These are phyloP conservation scores for Sphaerulina vaccinii DNA, from an alignment of 2,329 filamentous ascomycete species.

Conservation along the genomic window DNA sequence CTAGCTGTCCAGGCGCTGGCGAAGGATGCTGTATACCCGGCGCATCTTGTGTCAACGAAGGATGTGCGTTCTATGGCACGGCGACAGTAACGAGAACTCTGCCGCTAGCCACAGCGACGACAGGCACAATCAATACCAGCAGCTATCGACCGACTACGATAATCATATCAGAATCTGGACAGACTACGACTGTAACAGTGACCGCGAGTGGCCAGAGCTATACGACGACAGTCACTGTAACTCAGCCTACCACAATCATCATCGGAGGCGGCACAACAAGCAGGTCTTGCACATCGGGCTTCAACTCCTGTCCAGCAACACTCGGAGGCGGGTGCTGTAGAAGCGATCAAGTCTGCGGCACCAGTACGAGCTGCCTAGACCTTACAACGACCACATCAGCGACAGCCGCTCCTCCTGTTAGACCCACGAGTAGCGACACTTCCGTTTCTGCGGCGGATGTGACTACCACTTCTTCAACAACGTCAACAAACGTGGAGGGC, in stretches of 20 bases:
- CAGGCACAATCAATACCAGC: constrained; percentile 11
- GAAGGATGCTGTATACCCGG: constrained; percentile 75
- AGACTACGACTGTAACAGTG: constrained; percentile 33
- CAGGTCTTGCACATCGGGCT: constrained; percentile 44
- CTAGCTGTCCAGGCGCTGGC: constrained; percentile 61
- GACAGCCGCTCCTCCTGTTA: constrained; percentile 43
- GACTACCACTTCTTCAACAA: constrained; percentile 34
- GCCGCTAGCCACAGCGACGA: constrained; percentile 21
- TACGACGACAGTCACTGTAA: constrained; percentile 32
- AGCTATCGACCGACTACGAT: constrained; percentile 19
- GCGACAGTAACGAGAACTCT: constrained; percentile 25
- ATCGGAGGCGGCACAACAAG: constrained; percentile 22
- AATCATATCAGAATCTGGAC: constrained; percentile 23
- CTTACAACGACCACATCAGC: constrained; percentile 35
- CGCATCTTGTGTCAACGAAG: constrained; percentile 66
- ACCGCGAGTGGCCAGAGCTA: constrained; percentile 28
- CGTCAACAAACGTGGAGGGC: constrained; percentile 40
- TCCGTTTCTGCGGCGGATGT: constrained; percentile 18
- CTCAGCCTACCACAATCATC: constrained; percentile 33
- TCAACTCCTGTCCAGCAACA: constrained; percentile 46
- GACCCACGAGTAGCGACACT: constrained; percentile 41
- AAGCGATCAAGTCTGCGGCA: constrained; percentile 46
- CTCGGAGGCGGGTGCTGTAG: constrained; percentile 53
- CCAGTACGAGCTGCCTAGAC: constrained; percentile 39
- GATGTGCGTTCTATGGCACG: constrained; percentile 57